Conservation (phyloP, 768 basidiomycete genomes). For the Macrocybe gigantea region DNA sequence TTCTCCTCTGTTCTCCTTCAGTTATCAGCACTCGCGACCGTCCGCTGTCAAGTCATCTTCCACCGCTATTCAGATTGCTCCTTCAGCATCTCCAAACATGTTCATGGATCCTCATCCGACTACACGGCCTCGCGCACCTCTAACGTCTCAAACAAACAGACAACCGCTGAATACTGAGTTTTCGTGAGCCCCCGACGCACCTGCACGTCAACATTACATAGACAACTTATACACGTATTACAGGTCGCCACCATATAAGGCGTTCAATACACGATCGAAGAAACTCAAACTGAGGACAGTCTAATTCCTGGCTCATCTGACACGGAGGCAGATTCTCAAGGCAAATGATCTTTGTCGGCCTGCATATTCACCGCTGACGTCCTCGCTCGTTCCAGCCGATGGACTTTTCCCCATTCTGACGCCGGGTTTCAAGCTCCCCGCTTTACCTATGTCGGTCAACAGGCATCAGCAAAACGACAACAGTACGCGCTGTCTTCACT, state of each 20-base stretch:
- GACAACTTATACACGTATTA: not conserved
- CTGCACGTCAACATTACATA: too few relatives aligned
- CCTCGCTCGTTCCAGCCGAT: slow-evolving; percentile 1
- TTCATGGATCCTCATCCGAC: slow-evolving; percentile 7
- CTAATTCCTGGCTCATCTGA: slow-evolving; percentile 23
- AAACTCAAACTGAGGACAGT: slow-evolving; percentile 8
- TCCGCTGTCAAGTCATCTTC: slow-evolving; percentile 2
- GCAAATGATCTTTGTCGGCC: slow-evolving; percentile 8
- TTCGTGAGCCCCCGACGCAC: not conserved
- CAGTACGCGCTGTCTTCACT: too few relatives aligned
- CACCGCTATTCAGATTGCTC: not conserved
- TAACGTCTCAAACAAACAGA: slow-evolving; percentile 16
- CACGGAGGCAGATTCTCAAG: slow-evolving; percentile 36
- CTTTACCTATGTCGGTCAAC: not conserved
- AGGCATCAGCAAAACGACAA: too few relatives aligned
- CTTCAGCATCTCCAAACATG: slow-evolving; percentile 18
- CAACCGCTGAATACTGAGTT: not conserved
- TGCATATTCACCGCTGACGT: not conserved
- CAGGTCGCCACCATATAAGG: slow-evolving; percentile 1
- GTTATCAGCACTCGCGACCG: not conserved
- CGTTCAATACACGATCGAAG: slow-evolving; percentile 1
- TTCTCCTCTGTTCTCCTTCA: slow-evolving; percentile 9
- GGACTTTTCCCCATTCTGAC: not conserved
- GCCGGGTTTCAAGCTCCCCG: slow-evolving; percentile 5
- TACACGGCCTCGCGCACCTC: slow-evolving; percentile 12